phyloP scores from a whole-genome alignment of 2,329 filamentous ascomycete species.

The Arthrobotrys iridis region DNA sequence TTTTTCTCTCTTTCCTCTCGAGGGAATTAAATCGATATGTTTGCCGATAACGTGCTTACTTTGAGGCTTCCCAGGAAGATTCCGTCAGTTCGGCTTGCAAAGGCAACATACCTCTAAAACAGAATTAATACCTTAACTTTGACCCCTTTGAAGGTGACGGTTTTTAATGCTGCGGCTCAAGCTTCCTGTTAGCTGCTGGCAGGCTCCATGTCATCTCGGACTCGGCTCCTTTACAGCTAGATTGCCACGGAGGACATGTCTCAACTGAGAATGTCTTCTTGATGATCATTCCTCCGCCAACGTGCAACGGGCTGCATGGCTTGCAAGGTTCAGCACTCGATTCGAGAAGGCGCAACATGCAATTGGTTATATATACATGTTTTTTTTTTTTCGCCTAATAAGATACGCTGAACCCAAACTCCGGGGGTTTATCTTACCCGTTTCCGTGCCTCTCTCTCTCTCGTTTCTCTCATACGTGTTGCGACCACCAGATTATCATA shows the following conservation, averaged over 20 bases:
- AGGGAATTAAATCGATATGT: conserved; percentile 17
- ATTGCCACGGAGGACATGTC: neutral
- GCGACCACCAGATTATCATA: no score
- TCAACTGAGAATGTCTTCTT: neutral
- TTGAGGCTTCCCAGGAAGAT: conserved; percentile 12
- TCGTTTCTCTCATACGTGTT: no score
- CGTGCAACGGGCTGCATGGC: conserved; percentile 13
- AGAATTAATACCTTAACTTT: neutral
- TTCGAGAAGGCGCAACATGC: conserved; percentile 4
- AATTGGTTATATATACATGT: conserved; percentile 11
- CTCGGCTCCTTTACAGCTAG: neutral
- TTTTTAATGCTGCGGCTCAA: conserved; percentile 35
- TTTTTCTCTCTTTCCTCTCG: no score
- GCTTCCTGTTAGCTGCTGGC: conserved; percentile 36
- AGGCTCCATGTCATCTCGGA: conserved; percentile 14
- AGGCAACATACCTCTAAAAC: conserved; percentile 31
- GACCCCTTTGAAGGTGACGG: conserved; percentile 6
- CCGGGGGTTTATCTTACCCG: neutral
- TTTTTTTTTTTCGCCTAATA: conserved; percentile 8
- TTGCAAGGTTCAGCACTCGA: conserved; percentile 22
- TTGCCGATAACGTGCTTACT: conserved; percentile 35
- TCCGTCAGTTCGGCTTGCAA: conserved; percentile 44
- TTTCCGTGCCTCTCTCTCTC: neutral
- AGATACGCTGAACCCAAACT: neutral
- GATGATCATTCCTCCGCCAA: conserved; percentile 18